phyloP scores from a whole-genome alignment of 2,329 filamentous ascomycete species.

The Celoporthe dispersa region DNA sequence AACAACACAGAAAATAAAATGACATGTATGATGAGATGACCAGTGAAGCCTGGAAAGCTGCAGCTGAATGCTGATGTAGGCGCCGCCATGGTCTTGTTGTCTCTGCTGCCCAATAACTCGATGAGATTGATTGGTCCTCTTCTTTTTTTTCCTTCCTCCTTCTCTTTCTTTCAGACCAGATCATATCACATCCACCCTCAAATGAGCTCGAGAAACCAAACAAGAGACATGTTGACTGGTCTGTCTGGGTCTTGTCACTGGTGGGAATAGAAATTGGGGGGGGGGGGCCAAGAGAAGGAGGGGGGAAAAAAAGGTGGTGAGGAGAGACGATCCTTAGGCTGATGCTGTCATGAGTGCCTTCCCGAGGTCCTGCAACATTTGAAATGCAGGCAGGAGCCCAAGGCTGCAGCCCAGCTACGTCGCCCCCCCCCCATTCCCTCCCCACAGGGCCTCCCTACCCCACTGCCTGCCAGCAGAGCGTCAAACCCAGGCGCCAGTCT shows the following conservation, averaged over 20 bases:
- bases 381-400: background rate
- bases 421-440: background rate
- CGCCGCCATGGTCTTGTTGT: background rate
- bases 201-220: background rate
- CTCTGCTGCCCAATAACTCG: background rate
- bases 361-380: background rate
- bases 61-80: background rate
- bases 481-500: conserved; percentile 1
- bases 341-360: background rate
- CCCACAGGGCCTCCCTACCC: background rate
- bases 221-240: background rate
- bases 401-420: conserved; percentile 22
- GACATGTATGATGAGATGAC: background rate
- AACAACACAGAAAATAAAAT: background rate
- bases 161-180: background rate
- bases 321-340: background rate
- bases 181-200: background rate
- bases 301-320: background rate
- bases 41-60: background rate
- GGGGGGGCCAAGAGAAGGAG: background rate
- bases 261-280: background rate
- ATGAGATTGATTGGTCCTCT: background rate
- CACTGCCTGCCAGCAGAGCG: conserved; percentile 15
- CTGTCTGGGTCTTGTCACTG: background rate
- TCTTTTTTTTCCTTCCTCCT: no score